Base-by-base conservation (phyloP, 2,329 filamentous ascomycete genomes). In the Bipolaris gigantea region DNA sequence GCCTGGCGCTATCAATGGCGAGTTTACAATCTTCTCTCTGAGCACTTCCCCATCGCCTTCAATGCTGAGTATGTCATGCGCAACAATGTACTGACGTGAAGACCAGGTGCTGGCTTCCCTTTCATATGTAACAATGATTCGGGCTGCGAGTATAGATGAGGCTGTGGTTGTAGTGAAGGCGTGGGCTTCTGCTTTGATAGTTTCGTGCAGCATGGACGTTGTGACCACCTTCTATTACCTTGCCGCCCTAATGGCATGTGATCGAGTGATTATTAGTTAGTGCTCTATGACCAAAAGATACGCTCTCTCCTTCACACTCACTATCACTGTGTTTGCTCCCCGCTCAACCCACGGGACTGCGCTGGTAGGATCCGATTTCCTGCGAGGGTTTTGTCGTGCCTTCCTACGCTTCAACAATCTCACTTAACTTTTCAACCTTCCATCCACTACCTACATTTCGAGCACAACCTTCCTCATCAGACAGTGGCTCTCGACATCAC, bases 21-120 rank as follows among this genome's bases (percentile, higher is more conserved):
- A 73, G 56, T 62, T 48, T 57, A 62, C 32, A 68, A 73, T 73
- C 70, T 73, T 73, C 71, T 73, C 71, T 71, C 71, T 73, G 71
- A 73, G 50, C 58, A 55, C 36, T n/a, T 13, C 23, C 16, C 40
- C 38, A 10, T 45, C 13, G 8, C 5, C n/a, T 5, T 7, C 8
- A n/a, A 27, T 18, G 19, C n/a, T 15, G 27, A 25, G 27, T 8
- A 10, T 9, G 9, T 19, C 23, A 3, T 30, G n/a, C 16, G 34
- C 21, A 30, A 36, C 13, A 8, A 6, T 16, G 5, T 41, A 36
- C 39, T 57, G 13, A 57, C 23, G 8, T 40, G 18, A 23, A 27
- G n/a, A 33, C 11, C 18, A 50, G 52, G 10, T 27, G 6, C n/a
- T 25, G n/a, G 8, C 23, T 16, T 30, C 19, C 18, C 15, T 10